These are phyloP conservation scores for Pholiota molesta DNA, from an alignment of 768 basidiomycete genomes.

Conservation along the genomic window DNA sequence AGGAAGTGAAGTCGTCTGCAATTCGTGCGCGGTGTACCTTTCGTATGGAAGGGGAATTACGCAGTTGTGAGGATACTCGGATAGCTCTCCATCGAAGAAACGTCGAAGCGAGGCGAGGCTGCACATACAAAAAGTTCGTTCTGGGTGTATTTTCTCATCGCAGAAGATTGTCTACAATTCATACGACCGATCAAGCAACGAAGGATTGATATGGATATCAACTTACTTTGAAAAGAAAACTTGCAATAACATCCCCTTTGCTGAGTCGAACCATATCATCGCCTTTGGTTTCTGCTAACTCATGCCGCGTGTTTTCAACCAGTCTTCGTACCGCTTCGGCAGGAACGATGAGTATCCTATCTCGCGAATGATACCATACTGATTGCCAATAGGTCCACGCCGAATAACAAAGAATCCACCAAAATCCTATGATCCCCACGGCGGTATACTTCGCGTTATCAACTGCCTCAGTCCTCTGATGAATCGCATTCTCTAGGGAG, in stretches of 20 bases:
- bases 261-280: not conserved
- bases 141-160: not conserved
- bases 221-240: not conserved
- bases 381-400: not conserved
- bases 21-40: not conserved
- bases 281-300: not conserved
- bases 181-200: not conserved
- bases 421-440: not conserved
- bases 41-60: slow-evolving; percentile 1
- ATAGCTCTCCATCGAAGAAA: not conserved
- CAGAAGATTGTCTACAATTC: not conserved
- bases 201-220: not conserved
- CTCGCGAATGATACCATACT: not conserved
- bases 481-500: not conserved
- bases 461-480: not conserved
- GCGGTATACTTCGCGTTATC: not conserved
- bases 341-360: not conserved
- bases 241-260: not conserved
- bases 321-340: not conserved
- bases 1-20: not conserved
- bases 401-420: not conserved
- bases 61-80: slow-evolving; percentile 3
- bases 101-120: slow-evolving; percentile 6
- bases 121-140: not conserved
- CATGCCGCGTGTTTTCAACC: not conserved